Percentiles rank a stretch among this genome's conserved stretches.
phyloP scores from a whole-genome alignment of 495 filamentous ascomycete genomes.

The Podospora australis region DNA sequence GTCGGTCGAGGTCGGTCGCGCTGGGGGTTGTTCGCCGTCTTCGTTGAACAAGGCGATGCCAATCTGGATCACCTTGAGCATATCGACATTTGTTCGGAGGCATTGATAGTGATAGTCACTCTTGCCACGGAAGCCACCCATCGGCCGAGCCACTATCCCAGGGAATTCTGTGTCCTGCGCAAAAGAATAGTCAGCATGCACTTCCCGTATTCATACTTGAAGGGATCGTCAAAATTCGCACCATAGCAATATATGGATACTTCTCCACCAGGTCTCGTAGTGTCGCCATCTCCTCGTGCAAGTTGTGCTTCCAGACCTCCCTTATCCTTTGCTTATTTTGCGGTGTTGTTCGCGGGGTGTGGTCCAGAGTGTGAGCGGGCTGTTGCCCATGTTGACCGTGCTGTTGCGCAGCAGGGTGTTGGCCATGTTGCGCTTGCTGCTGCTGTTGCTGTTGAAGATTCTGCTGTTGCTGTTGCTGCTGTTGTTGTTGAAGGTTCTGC shows the following conservation, averaged over 20 bases:
- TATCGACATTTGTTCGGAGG: conserved; percentile 91
- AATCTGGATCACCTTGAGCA: conserved; percentile 94
- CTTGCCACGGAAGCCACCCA: conserved; percentile 87
- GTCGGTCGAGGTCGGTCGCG: conserved; percentile 51
- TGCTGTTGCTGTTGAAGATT: conserved; percentile 54
- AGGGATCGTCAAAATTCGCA: conserved; percentile 33
- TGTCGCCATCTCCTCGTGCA: conserved; percentile 80
- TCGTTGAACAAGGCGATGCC: conserved; percentile 87
- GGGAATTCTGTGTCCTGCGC: conserved; percentile 93
- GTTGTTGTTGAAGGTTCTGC: conserved; percentile 23
- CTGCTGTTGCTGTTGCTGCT: conserved; percentile 48
- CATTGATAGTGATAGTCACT: conserved; percentile 99
- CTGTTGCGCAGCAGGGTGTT: conserved; percentile 18
- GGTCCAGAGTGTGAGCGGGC: conserved; percentile 44
- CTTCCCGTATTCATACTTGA: not conserved
- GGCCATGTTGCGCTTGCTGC: conserved; percentile 25
- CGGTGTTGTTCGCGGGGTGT: conserved; percentile 31
- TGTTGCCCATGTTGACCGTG: conserved; percentile 42
- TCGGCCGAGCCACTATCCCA: conserved; percentile 88
- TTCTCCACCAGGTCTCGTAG: conserved; percentile 75
- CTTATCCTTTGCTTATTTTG: conserved; percentile 68
- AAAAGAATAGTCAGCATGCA: conserved; percentile 11
- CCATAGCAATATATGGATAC: conserved; percentile 95
- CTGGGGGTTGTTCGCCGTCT: conserved; percentile 76
- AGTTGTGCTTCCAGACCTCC: conserved; percentile 89